Conservation (phyloP, 345 rosid genomes). For the Cochlearia excelsa region DNA sequence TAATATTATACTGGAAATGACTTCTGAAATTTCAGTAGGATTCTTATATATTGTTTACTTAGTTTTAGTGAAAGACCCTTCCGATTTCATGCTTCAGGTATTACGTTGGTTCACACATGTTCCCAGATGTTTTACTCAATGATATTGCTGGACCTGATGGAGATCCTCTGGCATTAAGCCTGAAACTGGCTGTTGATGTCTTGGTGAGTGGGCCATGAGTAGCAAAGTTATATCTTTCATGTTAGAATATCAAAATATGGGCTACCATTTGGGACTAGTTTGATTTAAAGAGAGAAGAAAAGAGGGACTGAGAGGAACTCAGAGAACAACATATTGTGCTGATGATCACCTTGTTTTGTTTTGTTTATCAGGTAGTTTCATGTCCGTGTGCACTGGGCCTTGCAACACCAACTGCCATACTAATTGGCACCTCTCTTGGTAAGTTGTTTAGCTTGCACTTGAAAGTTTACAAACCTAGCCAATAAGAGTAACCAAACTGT, state of each 20-base stretch:
- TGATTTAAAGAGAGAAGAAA: not conserved
- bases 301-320: not conserved
- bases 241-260: constrained; percentile 9
- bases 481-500: constrained; percentile 11
- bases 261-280: constrained; percentile 4
- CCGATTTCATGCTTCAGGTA: constrained; percentile 57
- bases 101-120: constrained; percentile 72
- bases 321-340: constrained; percentile 1
- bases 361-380: constrained; percentile 73
- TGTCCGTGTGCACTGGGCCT: constrained; percentile 98
- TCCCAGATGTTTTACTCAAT: constrained; percentile 93
- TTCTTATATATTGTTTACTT: constrained; percentile 11
- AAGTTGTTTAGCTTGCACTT: constrained; percentile 28
- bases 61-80: constrained; percentile 13
- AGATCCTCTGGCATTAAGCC: constrained; percentile 79
- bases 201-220: constrained; percentile 56
- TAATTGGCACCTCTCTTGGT: constrained; percentile 98
- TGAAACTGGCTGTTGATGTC: constrained; percentile 95
- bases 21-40: not conserved
- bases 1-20: constrained; percentile 3
- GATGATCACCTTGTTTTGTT: constrained; percentile 13
- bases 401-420: constrained; percentile 95
- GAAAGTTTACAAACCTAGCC: constrained; percentile 7
- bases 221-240: constrained; percentile 16
- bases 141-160: constrained; percentile 94